Evolutionary conservation across 495 filamentous ascomycete species (phyloP), one percentile per base, ranked within the genome.

Genomic region (Tetracladium setigerum): DNA sequence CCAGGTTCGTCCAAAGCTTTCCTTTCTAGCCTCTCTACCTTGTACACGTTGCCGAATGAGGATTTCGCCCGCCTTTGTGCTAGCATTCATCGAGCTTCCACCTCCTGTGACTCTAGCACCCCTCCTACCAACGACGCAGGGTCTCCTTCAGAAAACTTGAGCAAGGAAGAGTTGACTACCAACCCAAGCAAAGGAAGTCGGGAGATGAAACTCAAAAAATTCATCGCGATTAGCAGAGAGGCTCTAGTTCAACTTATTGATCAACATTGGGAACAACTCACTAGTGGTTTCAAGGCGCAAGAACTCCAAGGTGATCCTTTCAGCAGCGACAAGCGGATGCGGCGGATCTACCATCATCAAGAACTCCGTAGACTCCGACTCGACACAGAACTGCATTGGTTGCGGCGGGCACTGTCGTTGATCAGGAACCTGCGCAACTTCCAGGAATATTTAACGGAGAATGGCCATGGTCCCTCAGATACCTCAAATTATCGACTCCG

Each of bases 131-230:
- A 13, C 38, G 30, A 53, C 38, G 30, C 24, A 52, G 37, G 43
- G 37, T 52, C 49, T 41, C 35, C 43, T 15, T 41, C 30, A 22
- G 24, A 27, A 51, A 30, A 41, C 35, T 46, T n/a, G 12, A 41
- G 12, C 27, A 42, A 45, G 18, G 22, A 46, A 46, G 33, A 34
- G 24, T 34, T 14, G 35, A 32, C 31, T 38, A 30, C 10, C 38
- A 38, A 30, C 22, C 16, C 31, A 44, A 24, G n/a, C n/a, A 38
- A 50, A 13, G 34, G 41, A 16, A 46, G 13, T 46, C 19, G 27
- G 35, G 49, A 52, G 46, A 42, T 5, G 22, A 52, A 52, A 36
- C 38, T 52, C 31, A 32, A 52, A 36, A 52, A 35, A 41, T 52
- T 52, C 34, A 52, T 46, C 35, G 24, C 42, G 34, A 52, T 34